Evolutionary conservation across 2,329 filamentous ascomycete genomes (phyloP).

Genomic region (Microdochium nivale): DNA sequence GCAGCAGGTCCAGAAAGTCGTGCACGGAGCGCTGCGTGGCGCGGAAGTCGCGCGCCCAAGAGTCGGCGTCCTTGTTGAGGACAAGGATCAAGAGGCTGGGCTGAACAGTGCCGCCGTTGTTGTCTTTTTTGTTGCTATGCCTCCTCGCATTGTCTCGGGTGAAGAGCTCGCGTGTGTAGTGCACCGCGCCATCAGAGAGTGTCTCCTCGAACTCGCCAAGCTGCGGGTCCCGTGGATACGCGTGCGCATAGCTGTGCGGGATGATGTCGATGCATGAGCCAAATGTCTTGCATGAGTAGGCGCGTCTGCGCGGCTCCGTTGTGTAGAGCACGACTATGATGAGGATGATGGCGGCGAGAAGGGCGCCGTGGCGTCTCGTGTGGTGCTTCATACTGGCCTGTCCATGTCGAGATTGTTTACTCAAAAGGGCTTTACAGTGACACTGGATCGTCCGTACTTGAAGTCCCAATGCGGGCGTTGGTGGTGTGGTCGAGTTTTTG

Average conservation of each 20-base stretch:
- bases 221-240: constrained; percentile 8
- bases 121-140: background rate
- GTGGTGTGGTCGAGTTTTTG: too few species aligned
- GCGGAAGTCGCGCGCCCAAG: constrained; percentile 17
- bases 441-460: too few species aligned
- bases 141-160: constrained; percentile 6
- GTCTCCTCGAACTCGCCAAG: constrained; percentile 11
- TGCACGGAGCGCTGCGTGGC: constrained; percentile 17
- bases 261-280: constrained; percentile 12
- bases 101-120: background rate
- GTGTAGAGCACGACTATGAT: constrained; percentile 15
- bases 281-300: constrained; percentile 18
- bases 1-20: constrained; percentile 18
- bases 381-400: constrained; percentile 2
- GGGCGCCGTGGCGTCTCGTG: constrained; percentile 7
- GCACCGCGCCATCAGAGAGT: constrained; percentile 13
- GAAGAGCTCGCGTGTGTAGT: constrained; percentile 10
- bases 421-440: too few species aligned
- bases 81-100: constrained; percentile 16
- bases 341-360: constrained; percentile 8
- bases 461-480: too few species aligned
- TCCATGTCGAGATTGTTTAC: background rate
- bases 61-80: constrained; percentile 14
- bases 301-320: constrained; percentile 13
- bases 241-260: constrained; percentile 12